Conservation (phyloP, 2,329 filamentous ascomycete species). For the Penicillium rolfsii region DNA sequence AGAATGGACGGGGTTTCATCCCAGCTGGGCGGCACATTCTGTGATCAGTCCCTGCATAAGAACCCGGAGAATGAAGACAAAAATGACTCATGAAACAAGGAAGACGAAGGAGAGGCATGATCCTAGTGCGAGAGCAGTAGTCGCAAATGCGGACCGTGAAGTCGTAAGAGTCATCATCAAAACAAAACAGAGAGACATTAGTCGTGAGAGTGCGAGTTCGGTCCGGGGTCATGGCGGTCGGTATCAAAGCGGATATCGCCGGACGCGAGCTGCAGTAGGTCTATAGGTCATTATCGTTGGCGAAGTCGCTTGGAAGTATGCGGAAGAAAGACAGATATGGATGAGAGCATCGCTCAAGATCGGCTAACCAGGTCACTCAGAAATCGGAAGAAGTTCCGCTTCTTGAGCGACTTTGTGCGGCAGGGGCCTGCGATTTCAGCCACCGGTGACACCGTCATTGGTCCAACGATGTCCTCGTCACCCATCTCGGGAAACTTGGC, state of each 20-base stretch:
- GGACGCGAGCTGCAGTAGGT: constrained; percentile 32
- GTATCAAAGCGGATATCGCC: constrained; percentile 1
- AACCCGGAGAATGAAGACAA: constrained; percentile 6
- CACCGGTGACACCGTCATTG: constrained; percentile 66
- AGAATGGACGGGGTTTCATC: constrained; percentile 23
- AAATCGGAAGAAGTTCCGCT: constrained; percentile 50
- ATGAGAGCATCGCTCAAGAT: constrained; percentile 22
- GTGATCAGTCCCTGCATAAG: not conserved
- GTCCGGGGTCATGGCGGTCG: not conserved
- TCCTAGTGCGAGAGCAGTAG: constrained; percentile 39
- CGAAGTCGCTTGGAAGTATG: constrained; percentile 17
- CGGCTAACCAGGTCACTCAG: constrained; percentile 48
- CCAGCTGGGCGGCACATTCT: constrained; percentile 7
- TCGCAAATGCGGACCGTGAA: constrained; percentile 35
- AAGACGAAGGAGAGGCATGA: constrained; percentile 37
- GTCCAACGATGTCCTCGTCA: constrained; percentile 90
- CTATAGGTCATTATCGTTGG: constrained; percentile 36
- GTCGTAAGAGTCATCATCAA: constrained; percentile 34
- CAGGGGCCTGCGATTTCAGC: constrained; percentile 49
- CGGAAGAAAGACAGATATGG: constrained; percentile 6
- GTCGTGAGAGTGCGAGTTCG: constrained; percentile 30
- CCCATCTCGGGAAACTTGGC: constrained; percentile 88
- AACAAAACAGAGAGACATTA: constrained; percentile 35
- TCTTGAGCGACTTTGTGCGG: constrained; percentile 45
- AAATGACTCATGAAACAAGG: constrained; percentile 20